phyloP scores from a whole-genome alignment of 129 eudicot genomes.

The Silybum marianum region DNA sequence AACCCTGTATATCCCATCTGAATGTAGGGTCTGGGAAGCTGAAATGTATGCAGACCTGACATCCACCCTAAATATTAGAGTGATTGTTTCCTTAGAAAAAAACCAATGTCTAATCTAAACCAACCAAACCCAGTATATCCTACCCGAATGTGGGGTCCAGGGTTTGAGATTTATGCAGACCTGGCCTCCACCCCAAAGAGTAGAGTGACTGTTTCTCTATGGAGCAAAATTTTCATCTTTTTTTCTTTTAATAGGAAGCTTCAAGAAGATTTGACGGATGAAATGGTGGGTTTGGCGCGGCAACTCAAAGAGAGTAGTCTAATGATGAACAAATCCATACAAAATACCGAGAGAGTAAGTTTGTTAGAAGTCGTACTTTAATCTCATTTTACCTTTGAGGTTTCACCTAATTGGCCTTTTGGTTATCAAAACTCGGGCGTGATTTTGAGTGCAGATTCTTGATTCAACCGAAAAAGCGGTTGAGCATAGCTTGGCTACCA shows the following conservation, averaged over 20 bases:
- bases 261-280: conserved; percentile 97
- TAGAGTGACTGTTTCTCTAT: not conserved
- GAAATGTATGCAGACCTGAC: not conserved
- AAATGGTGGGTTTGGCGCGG: conserved; percentile 90
- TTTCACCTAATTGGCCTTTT: not conserved
- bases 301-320: conserved; percentile 91
- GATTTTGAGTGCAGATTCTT: conserved; percentile 57
- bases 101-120: not conserved
- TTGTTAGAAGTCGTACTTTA: not conserved
- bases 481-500: conserved; percentile 91
- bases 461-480: conserved; percentile 93
- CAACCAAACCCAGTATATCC: not conserved
- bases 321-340: conserved; percentile 71
- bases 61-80: not conserved
- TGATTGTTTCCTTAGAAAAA: not conserved
- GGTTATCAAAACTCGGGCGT: not conserved
- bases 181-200: not conserved
- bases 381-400: not conserved
- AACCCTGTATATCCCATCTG: too few relatives aligned
- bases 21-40: not conserved
- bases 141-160: not conserved
- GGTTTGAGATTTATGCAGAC: not conserved
- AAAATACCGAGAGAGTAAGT: conserved; percentile 80
- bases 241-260: conserved; percentile 57
- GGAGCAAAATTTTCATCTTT: not conserved